Base-by-base conservation (phyloP, 768 basidiomycete genomes). In the Lactifluus volemus region DNA sequence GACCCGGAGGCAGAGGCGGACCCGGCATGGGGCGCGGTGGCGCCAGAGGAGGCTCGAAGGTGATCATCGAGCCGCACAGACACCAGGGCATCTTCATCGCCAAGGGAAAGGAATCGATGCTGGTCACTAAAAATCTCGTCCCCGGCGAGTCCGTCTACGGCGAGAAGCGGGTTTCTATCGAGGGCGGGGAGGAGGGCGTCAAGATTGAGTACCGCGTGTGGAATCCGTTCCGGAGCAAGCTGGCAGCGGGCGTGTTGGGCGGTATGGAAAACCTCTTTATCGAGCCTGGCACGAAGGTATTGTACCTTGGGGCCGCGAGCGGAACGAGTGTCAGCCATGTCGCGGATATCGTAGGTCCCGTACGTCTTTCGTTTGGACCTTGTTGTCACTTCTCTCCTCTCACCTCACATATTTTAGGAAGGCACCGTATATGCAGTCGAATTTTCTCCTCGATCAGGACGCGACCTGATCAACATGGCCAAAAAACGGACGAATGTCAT, bases 401-500 rank as follows among this genome's bases (percentile, higher is more conserved):
- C 66, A 52, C 49, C 58, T 42, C 64, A 64, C 58, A 65, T 36
- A 4, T 36, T 67, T 4, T 65, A 94, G 91, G 93, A 97, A 65
- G 97, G 97, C 57, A 82, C 90, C 61, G 97, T 98, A 9, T 98
- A 99, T 72, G 97, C 97, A 19, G 97, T 99, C 36, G 97, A 99
- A 74, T 98, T 99, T 77, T 98, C 97, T 2, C 81, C 86, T 67
- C 84, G 97, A 69, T 96, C 94, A 57, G 97, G 97, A 39, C 91
- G 97, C 75, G 97, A 99, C 76, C 77, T 98, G 63, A 97, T 99
- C 68, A 90, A 89, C 76, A 99, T 98, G 97, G 96, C 97, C 38
- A 98, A 98, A 78, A 98, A 97, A 77, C 83, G 97, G 61, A 98
- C 97, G 66, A 99, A 98, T 74, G 93, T 98, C 66, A 96, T 98